Conservation (phyloP, 169 alveolate species). For the Plasmodium inui region DNA sequence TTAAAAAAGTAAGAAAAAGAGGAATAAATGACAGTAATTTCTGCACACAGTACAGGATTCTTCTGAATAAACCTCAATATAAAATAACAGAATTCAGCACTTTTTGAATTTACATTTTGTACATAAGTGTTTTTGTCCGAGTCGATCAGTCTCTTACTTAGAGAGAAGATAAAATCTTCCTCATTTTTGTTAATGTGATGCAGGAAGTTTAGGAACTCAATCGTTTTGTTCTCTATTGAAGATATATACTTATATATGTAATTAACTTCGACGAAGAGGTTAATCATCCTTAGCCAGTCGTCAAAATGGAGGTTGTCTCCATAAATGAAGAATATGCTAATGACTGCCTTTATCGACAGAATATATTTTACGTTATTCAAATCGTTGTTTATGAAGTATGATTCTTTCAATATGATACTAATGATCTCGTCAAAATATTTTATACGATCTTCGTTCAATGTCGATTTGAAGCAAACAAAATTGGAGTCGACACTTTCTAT, state of each 20-base stretch:
- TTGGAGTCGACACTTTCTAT: constrained; percentile 40
- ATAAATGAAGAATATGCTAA: constrained; percentile 67
- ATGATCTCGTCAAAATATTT: constrained; percentile 59
- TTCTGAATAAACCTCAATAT: constrained; percentile 64
- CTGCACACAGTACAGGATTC: constrained; percentile 74
- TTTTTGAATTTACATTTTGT: constrained; percentile 57
- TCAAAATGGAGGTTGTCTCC: constrained; percentile 61
- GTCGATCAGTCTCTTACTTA: constrained; percentile 5
- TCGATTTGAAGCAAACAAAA: constrained; percentile 40
- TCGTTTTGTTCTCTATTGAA: constrained; percentile 66
- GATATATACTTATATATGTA: constrained; percentile 66
- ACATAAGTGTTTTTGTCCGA: constrained; percentile 13
- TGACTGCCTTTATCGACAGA: constrained; percentile 52
- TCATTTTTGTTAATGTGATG: constrained; percentile 59
- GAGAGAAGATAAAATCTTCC: constrained; percentile 32
- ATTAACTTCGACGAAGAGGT: constrained; percentile 65
- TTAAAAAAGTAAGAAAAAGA: constrained; percentile 60
- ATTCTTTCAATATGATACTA: constrained; percentile 41
- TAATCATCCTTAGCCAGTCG: constrained; percentile 61
- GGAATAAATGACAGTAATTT: constrained; percentile 62
- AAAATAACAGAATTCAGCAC: constrained; percentile 68
- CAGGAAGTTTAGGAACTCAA: constrained; percentile 46
- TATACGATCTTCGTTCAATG: constrained; percentile 42
- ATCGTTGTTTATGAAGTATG: constrained; percentile 64
- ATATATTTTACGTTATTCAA: constrained; percentile 68